Percentiles rank a stretch among this genome's conserved stretches.
phyloP scores from a whole-genome alignment of 805 yeast species.

The Ogataea glucozyma region DNA sequence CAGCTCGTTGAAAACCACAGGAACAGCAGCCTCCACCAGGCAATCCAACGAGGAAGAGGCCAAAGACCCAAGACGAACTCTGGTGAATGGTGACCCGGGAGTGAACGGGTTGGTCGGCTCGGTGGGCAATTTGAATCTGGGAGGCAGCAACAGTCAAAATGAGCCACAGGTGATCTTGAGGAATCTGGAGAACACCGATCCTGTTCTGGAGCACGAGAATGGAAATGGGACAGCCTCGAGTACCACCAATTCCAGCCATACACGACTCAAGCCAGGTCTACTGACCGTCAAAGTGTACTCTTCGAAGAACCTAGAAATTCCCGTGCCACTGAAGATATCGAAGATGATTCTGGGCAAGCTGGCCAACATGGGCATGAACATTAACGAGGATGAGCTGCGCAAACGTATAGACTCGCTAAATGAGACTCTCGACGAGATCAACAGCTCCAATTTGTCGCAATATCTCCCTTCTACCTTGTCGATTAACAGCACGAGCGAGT shows the following conservation, averaged over 20 bases:
- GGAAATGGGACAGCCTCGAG: conserved; percentile 5
- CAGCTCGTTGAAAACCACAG: conserved; percentile 12
- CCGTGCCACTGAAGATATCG: conserved; percentile 67
- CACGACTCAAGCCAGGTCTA: conserved; percentile 57
- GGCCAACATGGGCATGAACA: conserved; percentile 53
- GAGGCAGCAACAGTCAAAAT: conserved; percentile 9
- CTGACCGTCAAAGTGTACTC: conserved; percentile 76
- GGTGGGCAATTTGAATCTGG: conserved; percentile 14
- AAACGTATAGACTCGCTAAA: conserved; percentile 37
- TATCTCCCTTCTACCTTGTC: conserved; percentile 47
- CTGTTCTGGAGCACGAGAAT: conserved; percentile 33
- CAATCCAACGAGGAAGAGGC: conserved; percentile 18
- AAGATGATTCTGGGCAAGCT: conserved; percentile 63
- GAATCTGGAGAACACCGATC: conserved; percentile 35
- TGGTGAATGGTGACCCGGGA: conserved; percentile 24
- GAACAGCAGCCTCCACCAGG: conserved; percentile 7
- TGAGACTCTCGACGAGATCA: conserved; percentile 31
- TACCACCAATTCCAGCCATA: background rate
- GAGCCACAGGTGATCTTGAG: conserved; percentile 29
- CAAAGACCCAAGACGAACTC: conserved; percentile 26
- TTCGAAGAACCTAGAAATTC: conserved; percentile 66
- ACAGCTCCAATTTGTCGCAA: conserved; percentile 31
- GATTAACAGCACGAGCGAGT: conserved; percentile 41
- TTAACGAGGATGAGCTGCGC: conserved; percentile 34
- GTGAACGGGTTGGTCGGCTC: conserved; percentile 16